phyloP scores from a whole-genome alignment of 768 basidiomycete species.

The Gloeopeniophorella convolvens region DNA sequence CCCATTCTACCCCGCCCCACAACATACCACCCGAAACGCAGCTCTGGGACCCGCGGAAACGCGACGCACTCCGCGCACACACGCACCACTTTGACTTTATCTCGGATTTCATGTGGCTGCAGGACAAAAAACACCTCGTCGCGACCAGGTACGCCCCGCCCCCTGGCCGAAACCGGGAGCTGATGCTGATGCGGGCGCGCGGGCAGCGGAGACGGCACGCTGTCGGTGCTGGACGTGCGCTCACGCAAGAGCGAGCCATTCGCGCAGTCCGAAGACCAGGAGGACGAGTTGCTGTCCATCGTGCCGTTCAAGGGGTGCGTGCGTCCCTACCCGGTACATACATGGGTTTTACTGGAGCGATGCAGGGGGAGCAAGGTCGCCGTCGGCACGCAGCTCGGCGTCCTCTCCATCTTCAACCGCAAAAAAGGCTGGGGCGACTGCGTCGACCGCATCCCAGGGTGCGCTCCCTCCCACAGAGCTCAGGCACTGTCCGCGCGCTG shows the following conservation, averaged over 20 bases:
- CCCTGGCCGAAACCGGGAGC: neutral
- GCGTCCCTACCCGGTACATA: neutral
- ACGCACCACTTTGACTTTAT: conserved; percentile 93
- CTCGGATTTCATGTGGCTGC: conserved; percentile 83
- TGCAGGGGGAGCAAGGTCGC: conserved; percentile 69
- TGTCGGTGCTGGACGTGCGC: conserved; percentile 88
- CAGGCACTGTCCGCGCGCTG: conserved; percentile 6
- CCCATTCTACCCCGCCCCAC: neutral
- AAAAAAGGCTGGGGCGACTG: conserved; percentile 87
- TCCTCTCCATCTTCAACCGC: conserved; percentile 85
- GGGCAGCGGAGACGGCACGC: conserved; percentile 81
- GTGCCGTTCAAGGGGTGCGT: conserved; percentile 76
- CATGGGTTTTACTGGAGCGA: neutral
- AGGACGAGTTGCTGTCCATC: conserved; percentile 87
- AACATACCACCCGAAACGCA: conserved; percentile 27
- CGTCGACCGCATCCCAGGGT: conserved; percentile 87
- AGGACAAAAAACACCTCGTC: conserved; percentile 65
- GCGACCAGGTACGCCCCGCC: conserved; percentile 70
- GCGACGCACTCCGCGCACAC: conserved; percentile 58
- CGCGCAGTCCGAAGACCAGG: conserved; percentile 91
- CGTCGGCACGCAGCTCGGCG: conserved; percentile 86
- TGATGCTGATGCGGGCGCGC: neutral
- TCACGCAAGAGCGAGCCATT: conserved; percentile 72
- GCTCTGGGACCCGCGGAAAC: conserved; percentile 86
- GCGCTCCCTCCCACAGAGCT: conserved; percentile 23